Evolutionary conservation across 306 rosid genomes (phyloP).

Genomic region (Spatholobus suberectus): DNA sequence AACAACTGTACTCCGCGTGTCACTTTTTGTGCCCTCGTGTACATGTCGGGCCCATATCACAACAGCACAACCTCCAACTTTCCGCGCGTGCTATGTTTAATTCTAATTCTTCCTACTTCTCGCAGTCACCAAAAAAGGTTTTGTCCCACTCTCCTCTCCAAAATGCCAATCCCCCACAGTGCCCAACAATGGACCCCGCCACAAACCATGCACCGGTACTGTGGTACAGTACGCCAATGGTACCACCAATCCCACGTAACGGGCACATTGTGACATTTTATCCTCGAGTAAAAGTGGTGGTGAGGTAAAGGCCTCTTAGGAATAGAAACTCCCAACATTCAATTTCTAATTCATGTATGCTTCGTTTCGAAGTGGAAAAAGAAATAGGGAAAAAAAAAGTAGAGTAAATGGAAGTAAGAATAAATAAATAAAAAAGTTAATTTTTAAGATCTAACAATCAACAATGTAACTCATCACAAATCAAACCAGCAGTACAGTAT

Average conservation of each 20-base stretch:
- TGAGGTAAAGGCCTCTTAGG: no score
- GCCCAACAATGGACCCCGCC: not conserved
- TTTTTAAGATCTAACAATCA: no score
- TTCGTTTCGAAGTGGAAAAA: no score
- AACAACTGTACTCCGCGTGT: slow-evolving; percentile 34
- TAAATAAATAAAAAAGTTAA: no score
- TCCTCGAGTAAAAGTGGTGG: no score
- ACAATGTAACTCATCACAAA: no score
- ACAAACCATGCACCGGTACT: slow-evolving; percentile 14
- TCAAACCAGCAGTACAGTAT: no score
- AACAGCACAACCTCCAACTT: slow-evolving; percentile 36
- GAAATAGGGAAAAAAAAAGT: no score
- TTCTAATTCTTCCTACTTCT: not conserved
- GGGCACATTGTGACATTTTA: no score
- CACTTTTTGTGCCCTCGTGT: slow-evolving; percentile 38
- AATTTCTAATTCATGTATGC: no score
- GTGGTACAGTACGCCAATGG: not conserved
- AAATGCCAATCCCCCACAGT: not conserved
- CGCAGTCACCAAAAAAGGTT: not conserved
- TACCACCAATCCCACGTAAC: slow-evolving; percentile 17
- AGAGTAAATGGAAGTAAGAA: no score
- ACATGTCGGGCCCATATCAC: not conserved
- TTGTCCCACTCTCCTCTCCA: not conserved
- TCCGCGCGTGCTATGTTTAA: slow-evolving; percentile 43
- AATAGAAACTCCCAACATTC: no score